These are phyloP conservation scores for Amylostereum chailletii DNA, from an alignment of 1,284 basidiomycete genomes.

Conservation along the genomic window DNA sequence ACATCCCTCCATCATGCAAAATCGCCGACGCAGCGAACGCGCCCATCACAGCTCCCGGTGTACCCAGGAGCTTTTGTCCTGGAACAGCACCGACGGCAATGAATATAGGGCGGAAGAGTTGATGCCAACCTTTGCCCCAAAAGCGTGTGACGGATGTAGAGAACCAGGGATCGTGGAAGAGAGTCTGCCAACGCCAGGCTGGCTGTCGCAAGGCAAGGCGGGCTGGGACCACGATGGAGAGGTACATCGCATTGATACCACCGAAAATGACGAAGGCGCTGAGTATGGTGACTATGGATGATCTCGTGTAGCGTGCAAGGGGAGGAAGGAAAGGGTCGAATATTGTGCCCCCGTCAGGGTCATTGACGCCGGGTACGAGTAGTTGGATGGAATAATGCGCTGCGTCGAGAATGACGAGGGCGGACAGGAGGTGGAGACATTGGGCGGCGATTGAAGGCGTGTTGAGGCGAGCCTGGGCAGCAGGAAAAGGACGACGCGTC, in stretches of 20 bases:
- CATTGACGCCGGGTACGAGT: constrained; percentile 27
- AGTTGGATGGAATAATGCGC: constrained; percentile 27
- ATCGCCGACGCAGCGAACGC: constrained; percentile 48
- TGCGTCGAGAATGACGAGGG: constrained; percentile 24
- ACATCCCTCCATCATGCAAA: constrained; percentile 47
- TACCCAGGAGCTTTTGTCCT: constrained; percentile 29
- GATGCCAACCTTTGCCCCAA: constrained; percentile 40
- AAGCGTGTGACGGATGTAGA: constrained; percentile 30
- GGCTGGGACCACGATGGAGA: constrained; percentile 32
- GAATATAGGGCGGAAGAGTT: constrained; percentile 31
- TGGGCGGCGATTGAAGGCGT: no score
- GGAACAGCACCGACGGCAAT: constrained; percentile 23
- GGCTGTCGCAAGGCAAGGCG: constrained; percentile 27
- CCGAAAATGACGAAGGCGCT: constrained; percentile 32
- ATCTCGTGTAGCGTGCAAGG: constrained; percentile 32
- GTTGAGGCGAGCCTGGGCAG: no score
- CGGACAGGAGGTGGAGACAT: constrained; percentile 21
- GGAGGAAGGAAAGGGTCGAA: constrained; percentile 37
- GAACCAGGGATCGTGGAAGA: constrained; percentile 31
- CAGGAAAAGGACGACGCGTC: constrained; percentile 7
- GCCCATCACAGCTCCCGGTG: constrained; percentile 38
- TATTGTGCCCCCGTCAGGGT: constrained; percentile 36
- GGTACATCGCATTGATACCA: constrained; percentile 34
- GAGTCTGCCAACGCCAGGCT: constrained; percentile 31
- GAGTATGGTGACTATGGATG: constrained; percentile 30